A percentile compares a stretch with the other conserved stretches of the same genome.
Evolutionary conservation across 345 rosid species (phyloP).

Genomic region (Arabis hirsuta): DNA sequence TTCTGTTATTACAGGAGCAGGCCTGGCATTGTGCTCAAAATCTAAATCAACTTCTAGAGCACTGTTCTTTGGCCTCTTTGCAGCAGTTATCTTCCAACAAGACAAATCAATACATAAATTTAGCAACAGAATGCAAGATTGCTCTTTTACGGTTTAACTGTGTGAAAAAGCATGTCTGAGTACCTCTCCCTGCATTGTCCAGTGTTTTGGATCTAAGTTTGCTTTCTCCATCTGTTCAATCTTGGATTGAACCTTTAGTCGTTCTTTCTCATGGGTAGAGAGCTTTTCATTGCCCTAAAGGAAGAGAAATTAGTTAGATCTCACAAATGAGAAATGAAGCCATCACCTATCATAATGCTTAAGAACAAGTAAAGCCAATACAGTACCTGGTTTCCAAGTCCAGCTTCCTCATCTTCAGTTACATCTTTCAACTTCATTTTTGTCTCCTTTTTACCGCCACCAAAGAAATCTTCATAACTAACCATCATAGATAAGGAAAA

Average conservation of each 20-base stretch:
- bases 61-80: conserved; percentile 89
- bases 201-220: conserved; percentile 82
- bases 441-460: conserved; percentile 54
- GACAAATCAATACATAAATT: conserved; percentile 14
- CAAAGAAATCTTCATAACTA: conserved; percentile 90
- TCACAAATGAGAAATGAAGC: conserved; percentile 23
- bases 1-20: conserved; percentile 94
- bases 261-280: conserved; percentile 84
- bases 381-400: conserved; percentile 48
- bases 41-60: conserved; percentile 96
- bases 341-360: conserved; percentile 10
- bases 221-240: conserved; percentile 83
- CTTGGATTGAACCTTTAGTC: conserved; percentile 59
- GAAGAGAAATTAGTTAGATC: conserved; percentile 25
- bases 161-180: not conserved
- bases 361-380: conserved; percentile 9
- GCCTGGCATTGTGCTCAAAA: conserved; percentile 93
- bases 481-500: conserved; percentile 2
- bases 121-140: conserved; percentile 10
- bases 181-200: conserved; percentile 99
- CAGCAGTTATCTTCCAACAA: conserved; percentile 73
- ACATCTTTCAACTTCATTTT: conserved; percentile 47
- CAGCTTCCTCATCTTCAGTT: conserved; percentile 55
- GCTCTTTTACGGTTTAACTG: not conserved
- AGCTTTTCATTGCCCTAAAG: conserved; percentile 56